phyloP scores from a whole-genome alignment of 805 yeast genomes.

The Starmerella stellata region DNA sequence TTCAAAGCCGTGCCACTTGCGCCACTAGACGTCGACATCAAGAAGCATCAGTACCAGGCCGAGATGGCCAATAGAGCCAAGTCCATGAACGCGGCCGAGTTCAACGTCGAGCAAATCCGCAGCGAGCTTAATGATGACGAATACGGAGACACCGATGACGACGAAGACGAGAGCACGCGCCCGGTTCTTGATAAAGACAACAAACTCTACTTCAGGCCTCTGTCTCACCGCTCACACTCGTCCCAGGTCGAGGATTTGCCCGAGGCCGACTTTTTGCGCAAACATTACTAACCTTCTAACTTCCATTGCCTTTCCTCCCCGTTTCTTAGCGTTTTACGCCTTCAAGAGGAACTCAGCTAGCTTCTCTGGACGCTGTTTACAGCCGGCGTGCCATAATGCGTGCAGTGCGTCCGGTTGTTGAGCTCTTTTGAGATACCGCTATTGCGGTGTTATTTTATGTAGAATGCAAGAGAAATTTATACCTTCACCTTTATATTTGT shows the following conservation, averaged over 20 bases:
- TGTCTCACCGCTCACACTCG: conserved; percentile 7
- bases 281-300: too few species aligned
- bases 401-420: too few species aligned
- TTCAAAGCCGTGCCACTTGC: conserved; percentile 18
- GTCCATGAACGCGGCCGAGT: conserved; percentile 2
- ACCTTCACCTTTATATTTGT: too few species aligned
- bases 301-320: too few species aligned
- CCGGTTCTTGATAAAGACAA: conserved; percentile 2
- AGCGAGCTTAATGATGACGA: conserved; percentile 13
- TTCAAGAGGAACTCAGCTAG: too few species aligned
- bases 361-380: too few species aligned
- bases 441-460: too few species aligned
- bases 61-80: conserved; percentile 2
- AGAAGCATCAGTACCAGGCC: conserved; percentile 1
- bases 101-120: background rate
- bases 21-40: conserved; percentile 11
- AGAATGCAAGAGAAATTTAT: too few species aligned
- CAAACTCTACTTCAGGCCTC: conserved; percentile 1
- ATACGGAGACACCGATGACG: conserved; percentile 16
- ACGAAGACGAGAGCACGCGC: conserved; percentile 7
- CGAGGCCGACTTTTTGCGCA: conserved; percentile 19
- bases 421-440: too few species aligned
- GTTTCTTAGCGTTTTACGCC: too few species aligned
- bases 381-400: too few species aligned
- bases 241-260: conserved; percentile 17